Percentiles rank a stretch among this genome's conserved stretches.
Conservation (phyloP, 345 rosid genomes). For the Linum lewisii region DNA sequence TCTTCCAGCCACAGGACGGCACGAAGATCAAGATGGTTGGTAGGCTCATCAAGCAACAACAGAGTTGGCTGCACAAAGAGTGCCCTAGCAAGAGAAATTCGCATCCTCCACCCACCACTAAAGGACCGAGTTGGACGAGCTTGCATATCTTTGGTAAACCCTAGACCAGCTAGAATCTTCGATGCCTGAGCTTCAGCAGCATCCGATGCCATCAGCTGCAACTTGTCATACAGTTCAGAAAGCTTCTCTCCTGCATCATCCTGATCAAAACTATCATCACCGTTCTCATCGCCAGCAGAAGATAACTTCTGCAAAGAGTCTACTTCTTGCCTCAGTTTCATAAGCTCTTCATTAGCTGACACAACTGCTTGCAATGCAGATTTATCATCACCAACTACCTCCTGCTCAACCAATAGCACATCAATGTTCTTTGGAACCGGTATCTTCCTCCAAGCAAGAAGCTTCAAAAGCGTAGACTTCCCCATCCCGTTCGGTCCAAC, state of each 20-base stretch:
- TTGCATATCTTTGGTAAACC: constrained; percentile 89
- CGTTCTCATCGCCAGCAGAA: constrained; percentile 22
- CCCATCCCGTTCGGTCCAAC: constrained; percentile 97
- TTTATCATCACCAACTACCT: constrained; percentile 84
- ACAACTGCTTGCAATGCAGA: constrained; percentile 85
- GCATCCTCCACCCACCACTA: constrained; percentile 99
- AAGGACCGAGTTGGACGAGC: constrained; percentile 66
- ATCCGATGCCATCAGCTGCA: constrained; percentile 84
- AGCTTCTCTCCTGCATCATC: constrained; percentile 80
- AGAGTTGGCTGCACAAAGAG: constrained; percentile 93
- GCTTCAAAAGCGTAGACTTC: constrained; percentile 85
- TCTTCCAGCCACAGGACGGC: constrained; percentile 97
- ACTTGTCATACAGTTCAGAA: constrained; percentile 67
- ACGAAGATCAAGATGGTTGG: constrained; percentile 92
- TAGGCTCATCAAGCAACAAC: constrained; percentile 83
- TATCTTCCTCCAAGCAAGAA: constrained; percentile 95
- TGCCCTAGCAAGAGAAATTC: constrained; percentile 91
- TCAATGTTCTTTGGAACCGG: constrained; percentile 94
- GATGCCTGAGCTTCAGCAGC: constrained; percentile 95
- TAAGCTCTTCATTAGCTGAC: constrained; percentile 74
- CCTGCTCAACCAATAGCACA: constrained; percentile 91
- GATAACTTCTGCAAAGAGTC: constrained; percentile 39
- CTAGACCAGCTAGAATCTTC: constrained; percentile 91
- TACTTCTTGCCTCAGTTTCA: constrained; percentile 61
- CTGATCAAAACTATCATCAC: constrained; percentile 27